Evolutionary conservation across 2,329 filamentous ascomycete species (phyloP), one percentile per base, ranked within the genome.

Genomic region (Colletotrichum endophyticum): DNA sequence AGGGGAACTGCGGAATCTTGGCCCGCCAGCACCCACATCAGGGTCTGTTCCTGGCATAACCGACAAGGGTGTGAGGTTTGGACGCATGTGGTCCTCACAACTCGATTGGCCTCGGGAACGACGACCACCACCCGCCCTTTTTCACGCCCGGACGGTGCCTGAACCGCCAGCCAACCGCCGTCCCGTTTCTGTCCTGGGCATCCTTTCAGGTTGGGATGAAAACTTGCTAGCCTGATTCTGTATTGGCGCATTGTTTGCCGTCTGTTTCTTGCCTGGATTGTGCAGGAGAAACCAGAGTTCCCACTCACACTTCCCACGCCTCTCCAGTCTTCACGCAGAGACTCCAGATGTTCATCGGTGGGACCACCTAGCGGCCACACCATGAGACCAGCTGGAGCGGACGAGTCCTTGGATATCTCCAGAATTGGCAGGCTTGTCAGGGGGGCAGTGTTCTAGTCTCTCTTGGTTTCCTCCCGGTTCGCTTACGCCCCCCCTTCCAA

Each of bases 131-230:
- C 30, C 68, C 1, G 44, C 44, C n/a, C 44, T 53, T 22, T n/a
- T 69, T 68, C 56, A 64, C 57, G 73, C 63, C 56, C 22, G 32
- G 70, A 34, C 39, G 39, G 30, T 69, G 30, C 57, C 64, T 56
- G 69, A 63, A 63, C 70, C 73, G 73, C 70, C 73, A 69, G 70
- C 73, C 70, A 76, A 76, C 73, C 73, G 70, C 73, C 70, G 56
- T 64, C 19, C 73, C 44, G 63, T 76, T 59, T 44, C 64, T 64
- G 69, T 39, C 16, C 39, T 53, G n/a, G 44, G n/a, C 44, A 11
- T 53, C 30, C 63, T n/a, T 34, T 61, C 30, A 36, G 32, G 39
- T 30, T 36, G 44, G n/a, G 22, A 59, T 62, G 59, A 27, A 13
- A 59, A 30, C 27, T 5, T 8, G 19, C 27, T 44, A 30, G 28